Evolutionary conservation across 371 early-diverging fungal species (phyloP), one percentile per base, ranked within the genome.

Genomic region (Syncephalastrum monosporum): DNA sequence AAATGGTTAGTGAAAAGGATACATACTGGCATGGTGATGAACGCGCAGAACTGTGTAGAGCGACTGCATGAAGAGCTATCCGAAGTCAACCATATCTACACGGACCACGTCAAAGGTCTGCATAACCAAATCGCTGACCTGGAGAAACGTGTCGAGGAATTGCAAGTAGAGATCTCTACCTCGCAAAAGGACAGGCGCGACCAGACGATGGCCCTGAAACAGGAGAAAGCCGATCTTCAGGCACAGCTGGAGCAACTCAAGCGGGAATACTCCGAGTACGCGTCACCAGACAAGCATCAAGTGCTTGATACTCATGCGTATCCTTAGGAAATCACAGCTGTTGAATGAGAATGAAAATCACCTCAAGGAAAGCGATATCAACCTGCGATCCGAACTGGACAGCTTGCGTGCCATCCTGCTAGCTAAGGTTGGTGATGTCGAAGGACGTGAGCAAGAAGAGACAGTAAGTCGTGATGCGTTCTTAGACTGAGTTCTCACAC

Each of bases 61-160:
- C 69, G 68, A 42, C 55, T 83, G 25, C 79, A 77, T 50, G 71
- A 77, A 29, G 78, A 81, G 44, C 57, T 83, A 17, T 77, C 72
- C 24, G 81, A 83, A 53, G 69, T 74, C 57, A 77, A 76, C 42
- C 72, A 77, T 54, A 64, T 78, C 52, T 83, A 79, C 65, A 77
- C 81, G 23, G 61, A 83, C 13, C 79, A 77, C 45, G 77, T 77
- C 53, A 78, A 81, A 16, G 65, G 57, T 4, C 65, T 85, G 23
- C 71, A 81, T 57, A 57, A 68, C 42, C 82, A 84, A 53, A 83
- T 86, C 17, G 67, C 68, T 25, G 68, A 78, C 3, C 59, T 85
- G n/a, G 85, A 86, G 61, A 81, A 77, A 41, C 74, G 67, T 7
- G 68, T 76, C 2, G 69, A 75, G 47, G 84, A 82, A 19, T 50